These are phyloP conservation scores for Mrakia gelida DNA, from an alignment of 768 basidiomycete genomes.

Conservation along the genomic window DNA sequence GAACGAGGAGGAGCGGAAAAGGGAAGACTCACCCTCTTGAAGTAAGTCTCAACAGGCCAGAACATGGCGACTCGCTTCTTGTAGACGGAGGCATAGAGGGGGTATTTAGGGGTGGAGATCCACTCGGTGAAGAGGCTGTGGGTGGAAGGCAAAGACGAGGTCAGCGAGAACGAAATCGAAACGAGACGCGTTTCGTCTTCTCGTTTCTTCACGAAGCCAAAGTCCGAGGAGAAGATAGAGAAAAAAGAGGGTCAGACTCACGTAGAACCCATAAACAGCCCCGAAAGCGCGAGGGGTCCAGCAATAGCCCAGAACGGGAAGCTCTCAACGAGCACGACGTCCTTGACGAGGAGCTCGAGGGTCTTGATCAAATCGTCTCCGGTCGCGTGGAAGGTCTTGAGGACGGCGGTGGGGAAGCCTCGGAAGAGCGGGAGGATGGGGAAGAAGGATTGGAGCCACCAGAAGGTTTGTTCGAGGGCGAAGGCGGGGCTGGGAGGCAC, in stretches of 20 bases:
- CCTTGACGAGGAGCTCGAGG: neutral
- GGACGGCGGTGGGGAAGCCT: neutral
- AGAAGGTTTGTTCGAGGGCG: conserved; percentile 31
- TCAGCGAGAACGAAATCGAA: neutral
- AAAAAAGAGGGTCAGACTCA: no score
- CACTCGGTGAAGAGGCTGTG: conserved; percentile 26
- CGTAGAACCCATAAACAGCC: conserved; percentile 30
- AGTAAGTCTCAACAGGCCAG: conserved; percentile 24
- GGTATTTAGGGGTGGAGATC: conserved; percentile 32
- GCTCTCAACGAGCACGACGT: neutral
- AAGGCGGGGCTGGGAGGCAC: conserved; percentile 25
- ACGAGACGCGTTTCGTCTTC: no score
- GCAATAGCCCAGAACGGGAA: conserved; percentile 27
- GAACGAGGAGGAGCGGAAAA: no score
- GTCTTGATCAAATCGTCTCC: neutral
- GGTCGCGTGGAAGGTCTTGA: neutral
- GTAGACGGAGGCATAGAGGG: conserved; percentile 22
- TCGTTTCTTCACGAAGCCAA: no score
- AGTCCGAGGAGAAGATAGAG: no score
- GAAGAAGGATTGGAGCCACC: conserved; percentile 27
- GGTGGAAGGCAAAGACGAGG: neutral
- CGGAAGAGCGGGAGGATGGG: conserved; percentile 19
- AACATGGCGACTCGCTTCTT: conserved; percentile 31
- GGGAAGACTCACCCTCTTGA: conserved; percentile 5
- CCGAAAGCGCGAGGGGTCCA: conserved; percentile 13